Conservation (phyloP, 495 filamentous ascomycete species). For the Trichoderma asperelloides region DNA sequence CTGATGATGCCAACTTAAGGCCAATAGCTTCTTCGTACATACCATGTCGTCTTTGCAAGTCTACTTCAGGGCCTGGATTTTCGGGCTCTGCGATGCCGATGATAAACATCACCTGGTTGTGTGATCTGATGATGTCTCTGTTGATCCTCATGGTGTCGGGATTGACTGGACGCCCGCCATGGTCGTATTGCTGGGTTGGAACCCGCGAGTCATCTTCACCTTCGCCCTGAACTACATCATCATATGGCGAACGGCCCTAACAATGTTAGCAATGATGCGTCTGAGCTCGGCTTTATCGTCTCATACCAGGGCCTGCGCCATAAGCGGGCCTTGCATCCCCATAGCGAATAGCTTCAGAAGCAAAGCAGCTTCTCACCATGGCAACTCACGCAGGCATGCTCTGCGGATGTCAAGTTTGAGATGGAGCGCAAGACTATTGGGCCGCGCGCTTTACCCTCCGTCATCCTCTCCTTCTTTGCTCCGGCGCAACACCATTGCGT, state of each 20-base stretch:
- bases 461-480: too few relatives aligned
- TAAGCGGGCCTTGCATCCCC: conserved; percentile 41
- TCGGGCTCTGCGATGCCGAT: conserved; percentile 46
- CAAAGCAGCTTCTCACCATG: background rate
- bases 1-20: conserved; percentile 25
- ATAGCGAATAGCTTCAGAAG: conserved; percentile 19
- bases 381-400: background rate
- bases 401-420: background rate
- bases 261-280: background rate
- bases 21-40: conserved; percentile 33
- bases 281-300: background rate
- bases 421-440: background rate
- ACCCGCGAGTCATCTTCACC: conserved; percentile 38
- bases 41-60: conserved; percentile 21
- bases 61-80: conserved; percentile 22
- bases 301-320: conserved; percentile 42
- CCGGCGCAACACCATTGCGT: too few relatives aligned
- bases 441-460: too few relatives aligned
- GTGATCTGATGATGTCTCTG: conserved; percentile 41
- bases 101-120: conserved; percentile 50
- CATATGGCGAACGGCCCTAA: conserved; percentile 65
- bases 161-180: conserved; percentile 60
- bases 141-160: conserved; percentile 43
- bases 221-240: conserved; percentile 45
- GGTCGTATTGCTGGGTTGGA: conserved; percentile 55